A percentile compares a stretch with the other conserved stretches of the same genome.
phyloP scores from a whole-genome alignment of 768 basidiomycete genomes.

The Xerocomus brunneocitrinus region DNA sequence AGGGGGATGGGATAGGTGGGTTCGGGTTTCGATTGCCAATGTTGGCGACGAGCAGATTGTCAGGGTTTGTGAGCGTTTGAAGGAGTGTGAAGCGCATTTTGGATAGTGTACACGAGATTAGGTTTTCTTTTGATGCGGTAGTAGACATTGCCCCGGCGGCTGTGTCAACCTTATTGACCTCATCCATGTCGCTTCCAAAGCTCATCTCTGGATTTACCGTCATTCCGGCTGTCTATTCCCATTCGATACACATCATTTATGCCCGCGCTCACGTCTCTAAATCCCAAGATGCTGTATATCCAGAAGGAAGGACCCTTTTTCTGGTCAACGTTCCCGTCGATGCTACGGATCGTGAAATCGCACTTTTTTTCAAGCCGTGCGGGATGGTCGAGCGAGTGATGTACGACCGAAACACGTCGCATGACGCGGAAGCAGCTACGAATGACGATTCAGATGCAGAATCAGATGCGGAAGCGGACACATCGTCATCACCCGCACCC shows the following conservation, averaged over 20 bases:
- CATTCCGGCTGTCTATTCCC: slow-evolving; percentile 38
- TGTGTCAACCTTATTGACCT: neutral
- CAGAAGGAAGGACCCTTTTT: slow-evolving; percentile 74
- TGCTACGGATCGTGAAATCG: slow-evolving; percentile 75
- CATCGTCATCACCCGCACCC: neutral
- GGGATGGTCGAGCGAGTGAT: slow-evolving; percentile 75
- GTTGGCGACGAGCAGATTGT: slow-evolving; percentile 59
- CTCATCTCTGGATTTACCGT: slow-evolving; percentile 32
- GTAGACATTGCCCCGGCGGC: neutral
- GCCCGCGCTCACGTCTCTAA: slow-evolving; percentile 61
- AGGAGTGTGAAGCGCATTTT: slow-evolving; percentile 35
- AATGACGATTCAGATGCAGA: slow-evolving; percentile 30
- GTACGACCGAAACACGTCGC: slow-evolving; percentile 48
- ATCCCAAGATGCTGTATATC: slow-evolving; percentile 31
- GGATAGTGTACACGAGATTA: slow-evolving; percentile 27
- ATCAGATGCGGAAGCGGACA: slow-evolving; percentile 24
- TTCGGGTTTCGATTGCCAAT: slow-evolving; percentile 80
- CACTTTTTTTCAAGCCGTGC: slow-evolving; percentile 67
- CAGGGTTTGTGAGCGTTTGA: slow-evolving; percentile 49
- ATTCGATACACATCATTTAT: slow-evolving; percentile 68
- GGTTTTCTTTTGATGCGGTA: no score
- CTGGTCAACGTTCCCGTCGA: slow-evolving; percentile 88
- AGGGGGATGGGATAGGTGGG: slow-evolving; percentile 53
- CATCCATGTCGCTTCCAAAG: slow-evolving; percentile 19
- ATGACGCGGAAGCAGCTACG: slow-evolving; percentile 25